Evolutionary conservation across 1,284 basidiomycete genomes (phyloP).

Genomic region (Ustilago lituana): DNA sequence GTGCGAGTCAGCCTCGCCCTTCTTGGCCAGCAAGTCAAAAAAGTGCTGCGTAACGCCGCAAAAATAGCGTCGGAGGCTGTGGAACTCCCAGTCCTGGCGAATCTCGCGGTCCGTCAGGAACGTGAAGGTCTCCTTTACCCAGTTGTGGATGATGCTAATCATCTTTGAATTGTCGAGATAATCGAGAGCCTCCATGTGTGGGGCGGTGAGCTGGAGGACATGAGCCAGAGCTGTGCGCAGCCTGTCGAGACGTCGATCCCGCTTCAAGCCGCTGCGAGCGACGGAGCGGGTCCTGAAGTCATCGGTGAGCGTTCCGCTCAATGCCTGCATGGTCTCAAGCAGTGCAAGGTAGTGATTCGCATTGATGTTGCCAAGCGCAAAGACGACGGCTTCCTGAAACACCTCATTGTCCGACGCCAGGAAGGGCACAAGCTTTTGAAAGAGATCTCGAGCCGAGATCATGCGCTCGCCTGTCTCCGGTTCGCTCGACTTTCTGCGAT

Average conservation of each 20-base stretch:
- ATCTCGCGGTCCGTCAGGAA: slow-evolving; percentile 79
- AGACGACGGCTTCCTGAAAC: slow-evolving; percentile 85
- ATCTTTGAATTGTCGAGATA: slow-evolving; percentile 76
- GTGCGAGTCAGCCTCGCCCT: slow-evolving; percentile 79
- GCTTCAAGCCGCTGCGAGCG: slow-evolving; percentile 59
- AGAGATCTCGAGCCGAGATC: slow-evolving; percentile 78
- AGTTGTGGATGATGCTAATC: slow-evolving; percentile 82
- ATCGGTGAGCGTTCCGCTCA: slow-evolving; percentile 83
- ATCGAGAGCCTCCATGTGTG: slow-evolving; percentile 78
- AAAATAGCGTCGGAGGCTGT: slow-evolving; percentile 85
- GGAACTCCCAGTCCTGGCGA: slow-evolving; percentile 80
- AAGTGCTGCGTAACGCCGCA: slow-evolving; percentile 87
- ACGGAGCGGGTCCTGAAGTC: slow-evolving; percentile 72
- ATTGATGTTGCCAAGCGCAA: slow-evolving; percentile 87
- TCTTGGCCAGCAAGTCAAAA: slow-evolving; percentile 78
- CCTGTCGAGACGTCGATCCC: slow-evolving; percentile 79
- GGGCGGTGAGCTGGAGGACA: slow-evolving; percentile 86
- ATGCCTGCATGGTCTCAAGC: slow-evolving; percentile 81
- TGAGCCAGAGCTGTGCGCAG: slow-evolving; percentile 88
- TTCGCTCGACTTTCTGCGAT: slow-evolving; percentile 78
- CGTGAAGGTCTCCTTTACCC: slow-evolving; percentile 81
- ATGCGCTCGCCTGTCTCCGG: slow-evolving; percentile 73
- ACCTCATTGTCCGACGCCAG: slow-evolving; percentile 83
- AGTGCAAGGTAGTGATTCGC: slow-evolving; percentile 80
- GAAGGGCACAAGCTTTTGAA: slow-evolving; percentile 85